phyloP scores from a whole-genome alignment of 2,329 filamentous ascomycete genomes.

The Colletotrichum cereale region DNA sequence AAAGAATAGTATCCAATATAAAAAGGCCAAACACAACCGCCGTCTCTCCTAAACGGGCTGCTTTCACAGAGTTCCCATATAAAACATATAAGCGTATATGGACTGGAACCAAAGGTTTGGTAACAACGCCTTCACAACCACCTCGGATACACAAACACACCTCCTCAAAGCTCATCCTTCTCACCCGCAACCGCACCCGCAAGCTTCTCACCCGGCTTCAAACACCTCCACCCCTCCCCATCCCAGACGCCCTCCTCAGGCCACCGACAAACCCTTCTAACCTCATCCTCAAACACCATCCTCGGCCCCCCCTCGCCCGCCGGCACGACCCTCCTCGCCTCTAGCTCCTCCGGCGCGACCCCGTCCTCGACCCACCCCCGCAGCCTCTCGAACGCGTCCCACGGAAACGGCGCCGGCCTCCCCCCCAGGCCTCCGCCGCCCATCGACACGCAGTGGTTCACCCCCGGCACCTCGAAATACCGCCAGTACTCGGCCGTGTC shows the following conservation, averaged over 20 bases:
- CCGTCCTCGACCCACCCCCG: constrained; percentile 69
- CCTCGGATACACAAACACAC: too few species aligned
- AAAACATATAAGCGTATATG: too few species aligned
- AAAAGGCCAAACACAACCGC: too few species aligned
- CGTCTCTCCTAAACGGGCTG: too few species aligned
- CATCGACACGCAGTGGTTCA: constrained; percentile 59
- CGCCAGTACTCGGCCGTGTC: constrained; percentile 1
- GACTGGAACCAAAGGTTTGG: too few species aligned
- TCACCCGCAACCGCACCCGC: background rate
- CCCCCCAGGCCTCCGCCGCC: too few species aligned
- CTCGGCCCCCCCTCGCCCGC: background rate
- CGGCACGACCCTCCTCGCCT: background rate
- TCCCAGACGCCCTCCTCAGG: constrained; percentile 12
- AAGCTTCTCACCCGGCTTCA: background rate
- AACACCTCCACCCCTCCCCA: constrained; percentile 4
- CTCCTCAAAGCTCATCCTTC: constrained; percentile 9
- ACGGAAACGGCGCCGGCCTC: constrained; percentile 15
- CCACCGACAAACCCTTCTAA: constrained; percentile 14
- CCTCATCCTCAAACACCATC: background rate
- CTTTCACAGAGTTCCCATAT: too few species aligned
- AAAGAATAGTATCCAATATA: too few species aligned
- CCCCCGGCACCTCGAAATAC: constrained; percentile 63
- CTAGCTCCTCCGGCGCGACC: constrained; percentile 53
- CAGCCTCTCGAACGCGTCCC: constrained; percentile 3
- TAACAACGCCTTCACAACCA: too few species aligned